phyloP scores from a whole-genome alignment of 2,329 filamentous ascomycete genomes.

The Penicillium verrucosum region DNA sequence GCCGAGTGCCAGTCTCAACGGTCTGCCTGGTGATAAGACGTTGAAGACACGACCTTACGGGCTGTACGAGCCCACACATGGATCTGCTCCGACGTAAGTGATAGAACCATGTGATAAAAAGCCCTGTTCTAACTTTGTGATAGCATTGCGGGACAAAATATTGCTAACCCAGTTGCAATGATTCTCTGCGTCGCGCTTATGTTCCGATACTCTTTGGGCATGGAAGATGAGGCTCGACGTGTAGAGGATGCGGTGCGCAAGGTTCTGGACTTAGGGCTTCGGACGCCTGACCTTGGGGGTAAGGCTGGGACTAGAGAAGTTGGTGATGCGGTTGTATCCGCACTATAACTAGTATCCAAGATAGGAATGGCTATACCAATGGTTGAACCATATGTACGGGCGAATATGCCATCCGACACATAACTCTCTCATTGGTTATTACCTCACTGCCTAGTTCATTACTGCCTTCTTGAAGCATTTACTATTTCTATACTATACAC shows the following conservation, averaged over 20 bases:
- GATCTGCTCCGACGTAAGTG: conserved; percentile 39
- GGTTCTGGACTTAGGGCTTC: conserved; percentile 70
- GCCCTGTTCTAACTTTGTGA: conserved; percentile 1
- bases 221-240: conserved; percentile 68
- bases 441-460: too few relatives aligned
- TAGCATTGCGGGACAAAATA: conserved; percentile 81
- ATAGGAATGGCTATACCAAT: neutral
- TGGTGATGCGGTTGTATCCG: conserved; percentile 70
- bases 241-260: conserved; percentile 76
- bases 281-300: conserved; percentile 79
- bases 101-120: neutral
- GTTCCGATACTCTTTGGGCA: conserved; percentile 81
- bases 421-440: too few relatives aligned
- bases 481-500: too few relatives aligned
- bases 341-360: conserved; percentile 49
- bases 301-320: conserved; percentile 66
- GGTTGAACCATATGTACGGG: neutral
- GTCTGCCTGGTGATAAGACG: conserved; percentile 66
- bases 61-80: conserved; percentile 93
- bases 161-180: conserved; percentile 85
- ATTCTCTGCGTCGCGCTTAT: conserved; percentile 91
- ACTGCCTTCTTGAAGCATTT: too few relatives aligned
- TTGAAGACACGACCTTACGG: conserved; percentile 72
- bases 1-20: conserved; percentile 79
- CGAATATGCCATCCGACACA: too few relatives aligned